A percentile compares a stretch with the other conserved stretches of the same genome.
phyloP scores from a whole-genome alignment of 75 land plant species.

The Isoetes taiwanensis region DNA sequence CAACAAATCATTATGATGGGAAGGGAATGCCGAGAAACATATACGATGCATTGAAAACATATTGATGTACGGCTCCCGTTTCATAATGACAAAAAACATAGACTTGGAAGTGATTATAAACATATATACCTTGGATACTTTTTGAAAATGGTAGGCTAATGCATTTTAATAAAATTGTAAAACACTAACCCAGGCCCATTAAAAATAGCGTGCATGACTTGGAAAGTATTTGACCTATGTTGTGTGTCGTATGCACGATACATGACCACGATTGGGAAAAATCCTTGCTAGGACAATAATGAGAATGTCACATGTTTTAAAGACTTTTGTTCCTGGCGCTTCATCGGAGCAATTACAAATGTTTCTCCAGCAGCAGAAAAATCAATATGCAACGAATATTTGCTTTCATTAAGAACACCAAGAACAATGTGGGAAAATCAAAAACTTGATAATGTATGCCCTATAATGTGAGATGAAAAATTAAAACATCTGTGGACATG shows the following conservation, averaged over 20 bases:
- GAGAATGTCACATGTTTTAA: slow-evolving; percentile 90
- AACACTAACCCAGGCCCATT: background rate
- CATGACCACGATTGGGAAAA: slow-evolving; percentile 56
- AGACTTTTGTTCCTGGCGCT: slow-evolving; percentile 98
- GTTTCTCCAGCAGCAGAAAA: slow-evolving; percentile 61
- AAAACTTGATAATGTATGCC: background rate
- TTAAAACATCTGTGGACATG: too few relatives aligned
- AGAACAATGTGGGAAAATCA: background rate
- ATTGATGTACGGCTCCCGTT: too few relatives aligned
- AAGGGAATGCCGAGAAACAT: background rate
- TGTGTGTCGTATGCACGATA: slow-evolving; percentile 25
- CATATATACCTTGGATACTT: too few relatives aligned
- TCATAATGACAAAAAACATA: background rate
- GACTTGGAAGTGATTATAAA: slow-evolving; percentile 7
- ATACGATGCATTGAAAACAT: background rate
- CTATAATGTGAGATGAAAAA: too few relatives aligned
- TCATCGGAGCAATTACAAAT: slow-evolving; percentile 86
- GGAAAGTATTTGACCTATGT: background rate
- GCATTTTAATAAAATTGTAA: background rate
- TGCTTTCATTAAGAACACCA: slow-evolving; percentile 5
- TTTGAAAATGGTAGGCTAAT: background rate
- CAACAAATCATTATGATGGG: background rate
- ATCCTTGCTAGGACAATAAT: slow-evolving; percentile 90
- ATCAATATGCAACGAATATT: slow-evolving; percentile 25
- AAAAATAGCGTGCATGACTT: background rate